phyloP scores from a whole-genome alignment of 2,329 filamentous ascomycete species.

The Ceratocystis destructans region DNA sequence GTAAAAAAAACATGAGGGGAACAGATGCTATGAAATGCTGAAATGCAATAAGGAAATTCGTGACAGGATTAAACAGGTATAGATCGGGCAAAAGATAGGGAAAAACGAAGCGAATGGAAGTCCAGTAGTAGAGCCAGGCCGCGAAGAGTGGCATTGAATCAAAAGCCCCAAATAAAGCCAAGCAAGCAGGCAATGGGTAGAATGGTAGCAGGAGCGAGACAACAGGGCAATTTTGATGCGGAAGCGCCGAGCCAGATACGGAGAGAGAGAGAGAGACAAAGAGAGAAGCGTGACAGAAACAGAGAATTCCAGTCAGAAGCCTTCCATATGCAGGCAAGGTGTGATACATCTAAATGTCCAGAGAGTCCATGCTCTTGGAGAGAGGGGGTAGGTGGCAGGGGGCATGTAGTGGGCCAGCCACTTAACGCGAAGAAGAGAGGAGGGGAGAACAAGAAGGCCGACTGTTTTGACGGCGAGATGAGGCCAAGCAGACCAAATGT shows the following conservation, averaged over 20 bases:
- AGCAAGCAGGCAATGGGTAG: background rate
- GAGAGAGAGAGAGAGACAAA: background rate
- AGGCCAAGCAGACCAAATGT: no score
- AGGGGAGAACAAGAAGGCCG: background rate
- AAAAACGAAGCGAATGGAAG: constrained; percentile 10
- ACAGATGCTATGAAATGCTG: constrained; percentile 9
- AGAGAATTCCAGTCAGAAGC: background rate
- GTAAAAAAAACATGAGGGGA: background rate
- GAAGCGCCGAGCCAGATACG: background rate
- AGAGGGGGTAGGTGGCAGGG: background rate
- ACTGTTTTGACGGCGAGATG: no score
- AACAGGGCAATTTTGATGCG: background rate
- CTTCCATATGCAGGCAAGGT: background rate
- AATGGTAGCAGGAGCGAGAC: background rate
- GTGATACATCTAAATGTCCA: background rate
- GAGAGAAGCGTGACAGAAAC: background rate
- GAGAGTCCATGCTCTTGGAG: background rate
- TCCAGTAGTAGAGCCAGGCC: background rate
- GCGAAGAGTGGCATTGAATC: constrained; percentile 1
- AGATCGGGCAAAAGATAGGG: background rate
- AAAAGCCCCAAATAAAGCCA: background rate
- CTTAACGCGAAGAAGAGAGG: background rate
- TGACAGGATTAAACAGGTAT: constrained; percentile 10
- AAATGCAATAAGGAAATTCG: constrained; percentile 3
- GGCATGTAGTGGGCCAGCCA: constrained; percentile 6